A percentile compares a stretch with the other conserved stretches of the same genome.
Evolutionary conservation across 352 stramenopile species (phyloP).

Genomic region (Phytopythium cucurbitacearum): DNA sequence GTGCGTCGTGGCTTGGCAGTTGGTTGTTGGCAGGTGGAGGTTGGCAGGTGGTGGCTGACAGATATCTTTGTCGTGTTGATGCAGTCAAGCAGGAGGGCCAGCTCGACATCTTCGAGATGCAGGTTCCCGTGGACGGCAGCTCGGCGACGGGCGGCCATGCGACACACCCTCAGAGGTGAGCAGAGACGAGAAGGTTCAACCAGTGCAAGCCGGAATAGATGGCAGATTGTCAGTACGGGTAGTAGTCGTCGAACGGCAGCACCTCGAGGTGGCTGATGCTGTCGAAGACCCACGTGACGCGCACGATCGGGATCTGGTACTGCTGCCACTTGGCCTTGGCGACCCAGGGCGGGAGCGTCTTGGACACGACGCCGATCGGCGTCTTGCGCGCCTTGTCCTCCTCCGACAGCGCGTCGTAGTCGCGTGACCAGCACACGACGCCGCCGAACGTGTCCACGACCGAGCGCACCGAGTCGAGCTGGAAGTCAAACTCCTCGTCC

Average conservation of each 20-base stretch:
- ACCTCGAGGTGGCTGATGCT: conserved; percentile 84
- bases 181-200: not conserved
- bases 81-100: conserved; percentile 85
- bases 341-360: conserved; percentile 40
- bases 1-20: conserved; percentile 15
- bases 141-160: conserved; percentile 7
- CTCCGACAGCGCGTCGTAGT: conserved; percentile 16
- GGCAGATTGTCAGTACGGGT: conserved; percentile 48
- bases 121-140: conserved; percentile 75
- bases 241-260: conserved; percentile 84
- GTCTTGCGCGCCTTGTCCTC: conserved; percentile 27
- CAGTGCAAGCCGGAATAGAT: not conserved
- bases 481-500: conserved; percentile 68
- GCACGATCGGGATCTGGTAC: conserved; percentile 80
- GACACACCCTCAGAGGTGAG: conserved; percentile 20
- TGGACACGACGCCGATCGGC: conserved; percentile 70
- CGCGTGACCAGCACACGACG: conserved; percentile 26
- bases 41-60: not conserved
- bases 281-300: conserved; percentile 85
- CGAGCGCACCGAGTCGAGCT: conserved; percentile 47
- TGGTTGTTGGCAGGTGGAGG: not conserved
- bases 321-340: conserved; percentile 57
- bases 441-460: conserved; percentile 74
- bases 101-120: conserved; percentile 90
- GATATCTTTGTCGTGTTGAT: conserved; percentile 2